Base-by-base conservation (phyloP, 345 rosid species). In the Pseudoturritis turrita region DNA sequence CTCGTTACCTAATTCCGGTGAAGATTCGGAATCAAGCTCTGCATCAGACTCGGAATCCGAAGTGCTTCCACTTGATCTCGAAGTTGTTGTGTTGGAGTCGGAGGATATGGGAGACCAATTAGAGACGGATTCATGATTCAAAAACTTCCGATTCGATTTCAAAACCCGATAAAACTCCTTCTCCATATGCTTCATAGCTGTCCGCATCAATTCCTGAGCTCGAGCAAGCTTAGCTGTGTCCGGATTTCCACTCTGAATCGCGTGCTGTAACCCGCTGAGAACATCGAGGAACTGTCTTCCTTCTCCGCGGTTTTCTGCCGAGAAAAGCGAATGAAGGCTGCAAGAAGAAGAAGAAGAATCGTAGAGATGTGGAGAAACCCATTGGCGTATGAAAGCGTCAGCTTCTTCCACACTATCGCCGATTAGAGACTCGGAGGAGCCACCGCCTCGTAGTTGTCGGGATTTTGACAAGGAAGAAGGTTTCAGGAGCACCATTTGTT, bases 171-270 rank as follows among this genome's bases (percentile, higher is more conserved):
- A 81, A 36, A 91, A 85, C 80, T 91, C 97, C 52, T 67, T 82
- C 69, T 88, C 83, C 15, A 91, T 71, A 17, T 85, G 70, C 57
- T 80, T 84, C 88, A 88, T 88, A 40, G 92, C 92, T 5, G 25
- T 71, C 15, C 78, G 86, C 90, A 87, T 88, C 41, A 91, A 78
- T 11, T 22, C 67, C 19, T 81, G 88, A 8, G 91, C 88, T 17
- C 59, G 75, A 21, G 76, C 78, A 47, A 88, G 85, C 66, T 78
- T 81, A 10, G 78, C 51, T 3, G 89, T 84, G 14, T 40, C 17
- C 2, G 85, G 71, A 36, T 82, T 44, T 2, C 71, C 51, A 62
- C 72, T 73, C 51, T 78, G 85, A 83, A 83, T 87, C 9, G 89
- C 81, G 44, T 80, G 26, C 12, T 82, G 97, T 22, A 91, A 74